Evolutionary conservation across 2,329 filamentous ascomycete genomes (phyloP).

Genomic region (Talaromyces sp.): DNA sequence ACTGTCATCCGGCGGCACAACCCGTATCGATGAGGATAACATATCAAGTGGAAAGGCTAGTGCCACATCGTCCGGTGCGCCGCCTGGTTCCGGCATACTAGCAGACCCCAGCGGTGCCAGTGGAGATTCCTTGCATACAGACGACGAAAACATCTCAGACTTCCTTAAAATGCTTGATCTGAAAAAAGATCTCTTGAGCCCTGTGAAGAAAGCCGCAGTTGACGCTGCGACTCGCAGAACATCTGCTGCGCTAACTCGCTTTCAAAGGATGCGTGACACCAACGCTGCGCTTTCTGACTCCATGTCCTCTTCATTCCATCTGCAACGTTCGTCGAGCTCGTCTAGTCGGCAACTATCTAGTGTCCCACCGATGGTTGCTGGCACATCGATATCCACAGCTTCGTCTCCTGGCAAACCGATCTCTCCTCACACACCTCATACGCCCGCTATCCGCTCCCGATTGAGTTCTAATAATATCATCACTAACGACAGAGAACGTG

Average conservation of each 20-base stretch:
- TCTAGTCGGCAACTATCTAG: slow-evolving; percentile 68
- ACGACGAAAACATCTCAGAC: slow-evolving; percentile 90
- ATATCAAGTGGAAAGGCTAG: slow-evolving; percentile 57
- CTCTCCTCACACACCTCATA: slow-evolving; percentile 86
- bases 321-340: slow-evolving; percentile 78
- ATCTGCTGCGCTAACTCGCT: slow-evolving; percentile 75
- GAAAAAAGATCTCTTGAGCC: slow-evolving; percentile 76
- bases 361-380: slow-evolving; percentile 58
- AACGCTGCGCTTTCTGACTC: slow-evolving; percentile 87
- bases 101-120: slow-evolving; percentile 64
- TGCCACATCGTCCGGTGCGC: slow-evolving; percentile 49
- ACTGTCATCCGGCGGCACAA: slow-evolving; percentile 70
- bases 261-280: slow-evolving; percentile 83
- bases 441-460: slow-evolving; percentile 88
- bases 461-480: slow-evolving; percentile 85
- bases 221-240: slow-evolving; percentile 71
- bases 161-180: slow-evolving; percentile 86
- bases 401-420: slow-evolving; percentile 88
- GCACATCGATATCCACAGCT: slow-evolving; percentile 73
- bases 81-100: slow-evolving; percentile 74
- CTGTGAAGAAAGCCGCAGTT: slow-evolving; percentile 54
- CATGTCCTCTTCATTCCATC: slow-evolving; percentile 81
- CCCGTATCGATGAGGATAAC: slow-evolving; percentile 51
- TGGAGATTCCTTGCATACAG: slow-evolving; percentile 65
- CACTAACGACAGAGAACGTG: slow-evolving; percentile 54